phyloP scores from a whole-genome alignment of 345 rosid species.

The Mangifera indica region DNA sequence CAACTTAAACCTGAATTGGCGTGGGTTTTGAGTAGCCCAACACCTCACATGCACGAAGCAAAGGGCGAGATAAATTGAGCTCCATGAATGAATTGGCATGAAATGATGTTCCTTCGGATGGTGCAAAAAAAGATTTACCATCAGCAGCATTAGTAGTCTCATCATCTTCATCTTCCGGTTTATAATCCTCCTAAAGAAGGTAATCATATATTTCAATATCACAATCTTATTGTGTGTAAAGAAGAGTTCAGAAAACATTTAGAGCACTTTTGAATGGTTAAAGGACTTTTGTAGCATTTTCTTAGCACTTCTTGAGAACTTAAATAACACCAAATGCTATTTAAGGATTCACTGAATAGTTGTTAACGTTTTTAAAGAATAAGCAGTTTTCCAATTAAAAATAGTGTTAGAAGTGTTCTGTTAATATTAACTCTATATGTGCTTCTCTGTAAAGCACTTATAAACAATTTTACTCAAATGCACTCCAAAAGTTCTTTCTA shows the following conservation, averaged over 20 bases:
- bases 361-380: too few species aligned
- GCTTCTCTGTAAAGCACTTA: too few species aligned
- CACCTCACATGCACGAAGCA: constrained; percentile 90
- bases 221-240: background rate
- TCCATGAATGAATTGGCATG: constrained; percentile 84
- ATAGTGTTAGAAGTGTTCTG: too few species aligned
- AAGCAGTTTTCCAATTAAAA: too few species aligned
- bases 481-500: background rate
- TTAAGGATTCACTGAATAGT: too few species aligned
- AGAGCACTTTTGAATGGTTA: background rate
- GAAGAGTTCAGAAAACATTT: background rate
- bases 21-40: constrained; percentile 91
- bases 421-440: too few species aligned
- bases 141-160: constrained; percentile 37
- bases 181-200: constrained; percentile 60
- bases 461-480: too few species aligned
- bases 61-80: constrained; percentile 83
- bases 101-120: constrained; percentile 71
- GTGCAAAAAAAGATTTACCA: constrained; percentile 61
- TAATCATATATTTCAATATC: background rate
- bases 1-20: constrained; percentile 72
- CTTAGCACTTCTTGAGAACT: too few species aligned
- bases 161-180: constrained; percentile 60
- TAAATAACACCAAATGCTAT: too few species aligned
- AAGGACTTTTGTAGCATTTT: too few species aligned